A percentile compares a stretch with the other conserved stretches of the same genome.
Conservation (phyloP, 305 asterid genomes). For the Fraxinus floribunda region DNA sequence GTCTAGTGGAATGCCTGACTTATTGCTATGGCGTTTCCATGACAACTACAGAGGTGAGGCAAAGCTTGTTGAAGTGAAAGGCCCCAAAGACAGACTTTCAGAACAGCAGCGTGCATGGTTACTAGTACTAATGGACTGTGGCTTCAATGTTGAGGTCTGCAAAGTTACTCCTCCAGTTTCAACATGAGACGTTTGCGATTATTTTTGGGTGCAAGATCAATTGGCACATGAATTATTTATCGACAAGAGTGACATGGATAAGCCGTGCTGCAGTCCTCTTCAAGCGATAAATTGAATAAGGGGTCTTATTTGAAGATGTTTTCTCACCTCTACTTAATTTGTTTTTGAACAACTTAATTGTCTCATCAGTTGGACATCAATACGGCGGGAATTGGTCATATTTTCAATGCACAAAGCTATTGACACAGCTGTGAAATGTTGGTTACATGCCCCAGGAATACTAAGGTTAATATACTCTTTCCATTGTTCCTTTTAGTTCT, state of each 20-base stretch:
- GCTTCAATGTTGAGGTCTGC: slow-evolving; percentile 82
- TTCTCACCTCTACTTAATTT: background rate
- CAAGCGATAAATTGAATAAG: background rate
- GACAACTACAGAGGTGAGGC: slow-evolving; percentile 80
- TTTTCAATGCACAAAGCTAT: background rate
- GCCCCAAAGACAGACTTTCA: slow-evolving; percentile 86
- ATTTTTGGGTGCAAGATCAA: background rate
- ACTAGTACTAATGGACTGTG: slow-evolving; percentile 72
- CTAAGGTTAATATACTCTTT: background rate
- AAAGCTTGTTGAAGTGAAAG: slow-evolving; percentile 96
- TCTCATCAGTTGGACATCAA: background rate
- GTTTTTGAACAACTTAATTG: background rate
- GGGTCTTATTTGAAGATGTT: background rate
- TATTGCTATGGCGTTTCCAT: slow-evolving; percentile 84
- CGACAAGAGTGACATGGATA: background rate
- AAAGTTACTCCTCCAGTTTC: slow-evolving; percentile 58
- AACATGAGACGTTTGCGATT: background rate
- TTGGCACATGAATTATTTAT: background rate
- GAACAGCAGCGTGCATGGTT: slow-evolving; percentile 99
- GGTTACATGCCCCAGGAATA: background rate
- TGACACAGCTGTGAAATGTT: background rate
- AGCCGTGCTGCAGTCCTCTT: background rate
- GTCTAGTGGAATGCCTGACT: slow-evolving; percentile 98
- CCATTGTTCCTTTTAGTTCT: background rate
- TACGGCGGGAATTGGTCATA: background rate